A percentile compares a stretch with the other conserved stretches of the same genome.
These are phyloP conservation scores for Leishmania martiniquensis DNA, from an alignment of 208 protist species.

Conservation along the genomic window DNA sequence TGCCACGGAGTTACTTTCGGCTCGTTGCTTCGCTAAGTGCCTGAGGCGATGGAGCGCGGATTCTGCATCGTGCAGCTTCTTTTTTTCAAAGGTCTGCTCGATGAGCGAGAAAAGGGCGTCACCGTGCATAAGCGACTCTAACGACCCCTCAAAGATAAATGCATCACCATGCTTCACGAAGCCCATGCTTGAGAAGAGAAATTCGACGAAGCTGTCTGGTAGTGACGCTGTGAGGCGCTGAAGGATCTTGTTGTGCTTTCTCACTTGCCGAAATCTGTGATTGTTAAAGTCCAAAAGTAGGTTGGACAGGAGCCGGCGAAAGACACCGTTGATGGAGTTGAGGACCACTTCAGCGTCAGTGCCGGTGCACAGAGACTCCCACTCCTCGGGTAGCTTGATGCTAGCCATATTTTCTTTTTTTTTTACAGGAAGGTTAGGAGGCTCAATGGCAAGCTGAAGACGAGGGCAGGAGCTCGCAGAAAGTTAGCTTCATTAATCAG, in stretches of 20 bases:
- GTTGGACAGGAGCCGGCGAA: slow-evolving; percentile 70
- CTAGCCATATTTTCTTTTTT: neutral
- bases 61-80: slow-evolving; percentile 10
- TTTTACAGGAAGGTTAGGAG: too few relatives aligned
- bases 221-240: slow-evolving; percentile 28
- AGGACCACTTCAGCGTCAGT: slow-evolving; percentile 1
- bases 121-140: slow-evolving; percentile 39
- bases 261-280: slow-evolving; percentile 56
- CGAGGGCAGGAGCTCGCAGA: neutral
- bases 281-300: slow-evolving; percentile 70
- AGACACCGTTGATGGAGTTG: slow-evolving; percentile 42
- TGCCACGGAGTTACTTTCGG: slow-evolving; percentile 7
- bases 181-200: slow-evolving; percentile 55
- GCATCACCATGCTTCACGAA: slow-evolving; percentile 42
- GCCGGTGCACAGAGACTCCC: neutral
- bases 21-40: neutral
- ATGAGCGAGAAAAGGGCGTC: slow-evolving; percentile 55
- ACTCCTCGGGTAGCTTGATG: slow-evolving; percentile 2
- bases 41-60: slow-evolving; percentile 12
- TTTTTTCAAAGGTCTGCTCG: slow-evolving; percentile 42
- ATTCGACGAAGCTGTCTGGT: slow-evolving; percentile 35
- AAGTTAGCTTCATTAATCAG: neutral
- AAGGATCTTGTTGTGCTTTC: slow-evolving; percentile 54
- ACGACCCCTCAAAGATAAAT: slow-evolving; percentile 54
- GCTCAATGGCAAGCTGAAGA: neutral